Evolutionary conservation across 2,329 filamentous ascomycete genomes (phyloP).

Genomic region (Pseudogymnoascus sp.): DNA sequence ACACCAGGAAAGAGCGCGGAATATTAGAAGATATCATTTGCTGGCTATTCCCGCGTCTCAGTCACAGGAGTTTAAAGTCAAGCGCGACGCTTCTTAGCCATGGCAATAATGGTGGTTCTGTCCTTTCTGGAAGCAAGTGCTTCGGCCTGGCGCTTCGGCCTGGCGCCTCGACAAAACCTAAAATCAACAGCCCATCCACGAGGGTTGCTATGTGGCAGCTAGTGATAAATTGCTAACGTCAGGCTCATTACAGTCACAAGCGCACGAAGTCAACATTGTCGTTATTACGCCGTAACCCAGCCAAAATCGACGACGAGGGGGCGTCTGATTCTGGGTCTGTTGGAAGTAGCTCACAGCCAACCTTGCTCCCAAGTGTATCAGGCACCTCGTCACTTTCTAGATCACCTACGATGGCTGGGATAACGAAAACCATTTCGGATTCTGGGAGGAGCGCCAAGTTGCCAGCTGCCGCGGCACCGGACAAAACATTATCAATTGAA

Average conservation of each 20-base stretch:
- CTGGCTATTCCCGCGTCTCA: background rate
- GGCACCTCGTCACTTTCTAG: conserved; percentile 24
- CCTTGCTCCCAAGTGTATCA: conserved; percentile 20
- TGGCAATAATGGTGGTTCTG: background rate
- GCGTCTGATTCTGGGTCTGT: conserved; percentile 25
- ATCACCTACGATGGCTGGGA: conserved; percentile 24
- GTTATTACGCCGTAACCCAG: conserved; percentile 43
- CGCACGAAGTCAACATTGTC: conserved; percentile 48
- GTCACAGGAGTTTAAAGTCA: background rate
- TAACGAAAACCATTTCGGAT: conserved; percentile 16
- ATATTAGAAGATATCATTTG: background rate
- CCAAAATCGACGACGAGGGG: conserved; percentile 23
- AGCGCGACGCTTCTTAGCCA: background rate
- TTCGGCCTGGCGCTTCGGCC: background rate
- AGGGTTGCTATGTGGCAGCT: background rate
- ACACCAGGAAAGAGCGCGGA: background rate
- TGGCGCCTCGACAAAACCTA: background rate
- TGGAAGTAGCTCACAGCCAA: conserved; percentile 21
- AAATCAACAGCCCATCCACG: background rate
- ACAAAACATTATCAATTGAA: conserved; percentile 56
- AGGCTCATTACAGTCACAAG: conserved; percentile 31
- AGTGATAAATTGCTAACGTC: background rate
- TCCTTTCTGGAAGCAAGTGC: conserved; percentile 5
- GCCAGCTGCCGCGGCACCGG: conserved; percentile 15
- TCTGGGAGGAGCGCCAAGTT: conserved; percentile 15